Conservation (phyloP, 345 rosid genomes). For the Hypericum androsaemum region DNA sequence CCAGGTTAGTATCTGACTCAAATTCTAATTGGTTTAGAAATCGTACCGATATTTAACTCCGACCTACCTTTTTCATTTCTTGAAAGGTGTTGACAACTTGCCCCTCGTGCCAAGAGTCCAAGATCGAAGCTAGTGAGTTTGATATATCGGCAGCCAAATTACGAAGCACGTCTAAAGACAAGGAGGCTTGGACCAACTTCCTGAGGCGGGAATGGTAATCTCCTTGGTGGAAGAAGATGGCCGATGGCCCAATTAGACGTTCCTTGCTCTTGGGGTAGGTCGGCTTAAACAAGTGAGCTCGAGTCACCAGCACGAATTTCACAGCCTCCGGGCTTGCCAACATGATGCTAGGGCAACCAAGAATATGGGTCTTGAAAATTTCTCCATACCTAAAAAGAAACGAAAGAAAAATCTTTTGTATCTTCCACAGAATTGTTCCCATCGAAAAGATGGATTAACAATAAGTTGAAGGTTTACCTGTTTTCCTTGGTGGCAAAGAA, state of each 20-base stretch:
- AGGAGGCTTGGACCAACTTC: conserved; percentile 52
- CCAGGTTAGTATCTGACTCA: no score
- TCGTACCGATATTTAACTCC: no score
- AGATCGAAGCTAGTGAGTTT: conserved; percentile 33
- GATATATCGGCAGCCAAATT: conserved; percentile 52
- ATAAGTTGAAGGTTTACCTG: conserved; percentile 27
- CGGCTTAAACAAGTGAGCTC: conserved; percentile 74
- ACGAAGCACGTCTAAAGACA: conserved; percentile 46
- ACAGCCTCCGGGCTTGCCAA: conserved; percentile 88
- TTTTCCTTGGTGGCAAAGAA: conserved; percentile 49
- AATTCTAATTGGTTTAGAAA: no score
- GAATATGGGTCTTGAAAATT: conserved; percentile 81
- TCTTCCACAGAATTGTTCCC: no score
- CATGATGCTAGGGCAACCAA: conserved; percentile 92
- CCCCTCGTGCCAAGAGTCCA: conserved; percentile 46
- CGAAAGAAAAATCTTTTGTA: no score
- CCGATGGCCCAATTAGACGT: conserved; percentile 66
- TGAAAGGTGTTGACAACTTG: conserved; percentile 55
- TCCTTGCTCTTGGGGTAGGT: conserved; percentile 93
- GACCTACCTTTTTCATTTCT: conserved; percentile 79
- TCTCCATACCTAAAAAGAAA: conserved; percentile 85
- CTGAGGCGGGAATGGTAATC: conserved; percentile 60
- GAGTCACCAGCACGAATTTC: conserved; percentile 53
- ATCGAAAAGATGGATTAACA: no score
- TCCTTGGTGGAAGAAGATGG: conserved; percentile 84